phyloP scores from a whole-genome alignment of 805 yeast species.

The Saccharomycopsis synnaedendra region DNA sequence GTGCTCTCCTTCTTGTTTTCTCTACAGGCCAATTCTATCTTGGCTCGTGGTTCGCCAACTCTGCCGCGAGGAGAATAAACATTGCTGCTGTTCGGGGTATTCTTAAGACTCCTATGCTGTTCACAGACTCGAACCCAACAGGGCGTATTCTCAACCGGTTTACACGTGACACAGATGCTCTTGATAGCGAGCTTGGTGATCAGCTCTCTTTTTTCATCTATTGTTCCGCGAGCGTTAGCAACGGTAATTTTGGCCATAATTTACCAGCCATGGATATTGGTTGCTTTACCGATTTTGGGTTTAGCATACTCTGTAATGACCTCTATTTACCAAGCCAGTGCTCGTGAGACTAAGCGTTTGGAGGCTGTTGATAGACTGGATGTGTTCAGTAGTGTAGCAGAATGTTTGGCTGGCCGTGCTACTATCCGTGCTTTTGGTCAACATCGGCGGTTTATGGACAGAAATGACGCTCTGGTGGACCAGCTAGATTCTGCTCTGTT shows the following conservation, averaged over 20 bases:
- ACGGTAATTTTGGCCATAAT: conserved; percentile 53
- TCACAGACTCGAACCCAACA: conserved; percentile 76
- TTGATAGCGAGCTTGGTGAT: conserved; percentile 71
- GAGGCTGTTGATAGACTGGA: conserved; percentile 61
- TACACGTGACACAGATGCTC: conserved; percentile 74
- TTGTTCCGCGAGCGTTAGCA: conserved; percentile 41
- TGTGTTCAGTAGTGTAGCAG: conserved; percentile 64
- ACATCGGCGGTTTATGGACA: conserved; percentile 32
- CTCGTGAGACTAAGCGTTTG: conserved; percentile 65
- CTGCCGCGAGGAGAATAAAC: conserved; percentile 50
- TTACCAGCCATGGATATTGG: conserved; percentile 67
- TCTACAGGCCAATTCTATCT: conserved; percentile 32
- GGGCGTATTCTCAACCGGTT: conserved; percentile 80
- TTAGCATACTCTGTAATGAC: conserved; percentile 33
- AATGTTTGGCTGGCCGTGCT: conserved; percentile 51
- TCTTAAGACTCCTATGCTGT: conserved; percentile 72
- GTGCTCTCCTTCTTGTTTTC: conserved; percentile 36
- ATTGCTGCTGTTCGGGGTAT: conserved; percentile 46
- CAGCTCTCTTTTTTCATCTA: conserved; percentile 49
- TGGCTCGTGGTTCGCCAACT: conserved; percentile 39
- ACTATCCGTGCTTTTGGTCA: conserved; percentile 52
- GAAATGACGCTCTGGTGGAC: conserved; percentile 38
- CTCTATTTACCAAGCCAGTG: conserved; percentile 52
- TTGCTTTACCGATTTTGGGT: conserved; percentile 44
- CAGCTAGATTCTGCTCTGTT: conserved; percentile 56